These are phyloP conservation scores for Penicillium sp. DNA, from an alignment of 2,329 filamentous ascomycete species.

Conservation along the genomic window DNA sequence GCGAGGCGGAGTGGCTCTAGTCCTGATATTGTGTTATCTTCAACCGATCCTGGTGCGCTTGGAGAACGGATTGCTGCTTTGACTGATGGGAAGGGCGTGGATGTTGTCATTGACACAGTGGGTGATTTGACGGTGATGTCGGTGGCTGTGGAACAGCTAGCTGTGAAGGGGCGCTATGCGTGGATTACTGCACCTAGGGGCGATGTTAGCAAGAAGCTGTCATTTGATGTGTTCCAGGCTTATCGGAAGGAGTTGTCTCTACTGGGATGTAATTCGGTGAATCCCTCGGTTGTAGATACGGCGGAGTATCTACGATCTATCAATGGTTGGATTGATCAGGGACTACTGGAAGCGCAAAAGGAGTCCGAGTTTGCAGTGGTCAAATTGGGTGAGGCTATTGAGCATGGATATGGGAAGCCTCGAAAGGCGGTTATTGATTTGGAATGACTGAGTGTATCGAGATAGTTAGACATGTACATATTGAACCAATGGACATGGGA, in stretches of 20 bases:
- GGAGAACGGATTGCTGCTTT: slow-evolving; percentile 1
- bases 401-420: slow-evolving; percentile 4
- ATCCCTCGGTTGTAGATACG: slow-evolving; percentile 8
- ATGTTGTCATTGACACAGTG: slow-evolving; percentile 27
- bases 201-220: slow-evolving; percentile 4
- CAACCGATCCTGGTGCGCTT: neutral
- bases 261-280: slow-evolving; percentile 18
- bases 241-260: slow-evolving; percentile 20
- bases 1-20: slow-evolving; percentile 14
- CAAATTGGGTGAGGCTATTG: slow-evolving; percentile 9
- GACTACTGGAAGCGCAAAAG: slow-evolving; percentile 7
- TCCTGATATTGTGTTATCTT: slow-evolving; percentile 17
- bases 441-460: neutral
- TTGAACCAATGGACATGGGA: neutral
- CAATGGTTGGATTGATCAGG: slow-evolving; percentile 11
- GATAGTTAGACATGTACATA: neutral
- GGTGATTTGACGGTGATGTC: slow-evolving; percentile 25
- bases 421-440: slow-evolving; percentile 12
- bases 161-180: slow-evolving; percentile 20
- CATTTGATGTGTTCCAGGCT: slow-evolving; percentile 18
- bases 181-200: slow-evolving; percentile 25
- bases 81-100: slow-evolving; percentile 13
- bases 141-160: slow-evolving; percentile 22
- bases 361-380: slow-evolving; percentile 9
- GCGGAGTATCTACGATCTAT: slow-evolving; percentile 11